phyloP scores from a whole-genome alignment of 2,329 filamentous ascomycete genomes.

The Aspergillus aculeatus region DNA sequence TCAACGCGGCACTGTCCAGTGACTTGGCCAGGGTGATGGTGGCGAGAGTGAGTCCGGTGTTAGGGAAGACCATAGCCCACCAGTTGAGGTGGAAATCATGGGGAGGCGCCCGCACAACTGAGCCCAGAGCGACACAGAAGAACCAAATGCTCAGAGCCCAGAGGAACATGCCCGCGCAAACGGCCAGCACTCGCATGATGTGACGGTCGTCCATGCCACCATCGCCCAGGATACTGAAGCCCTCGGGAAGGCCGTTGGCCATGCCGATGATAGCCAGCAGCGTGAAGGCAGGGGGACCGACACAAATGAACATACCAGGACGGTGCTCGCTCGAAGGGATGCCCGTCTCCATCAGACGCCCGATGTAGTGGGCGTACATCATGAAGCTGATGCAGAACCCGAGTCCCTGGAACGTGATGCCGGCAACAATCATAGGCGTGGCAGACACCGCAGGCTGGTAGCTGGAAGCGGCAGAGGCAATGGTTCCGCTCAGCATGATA shows the following conservation, averaged over 20 bases:
- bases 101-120: constrained; percentile 44
- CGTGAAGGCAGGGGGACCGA: constrained; percentile 71
- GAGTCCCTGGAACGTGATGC: constrained; percentile 67
- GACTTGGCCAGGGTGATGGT: constrained; percentile 57
- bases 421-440: constrained; percentile 64
- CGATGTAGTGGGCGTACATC: constrained; percentile 73
- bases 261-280: constrained; percentile 68
- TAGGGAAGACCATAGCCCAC: constrained; percentile 68
- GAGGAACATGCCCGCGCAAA: constrained; percentile 56
- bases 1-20: constrained; percentile 52
- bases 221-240: constrained; percentile 51
- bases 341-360: constrained; percentile 65
- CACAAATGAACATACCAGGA: constrained; percentile 71
- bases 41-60: constrained; percentile 62
- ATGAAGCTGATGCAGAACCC: constrained; percentile 66
- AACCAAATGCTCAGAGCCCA: constrained; percentile 64
- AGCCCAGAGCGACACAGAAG: constrained; percentile 52
- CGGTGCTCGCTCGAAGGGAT: constrained; percentile 64
- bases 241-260: constrained; percentile 53
- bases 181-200: constrained; percentile 47
- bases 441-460: constrained; percentile 58
- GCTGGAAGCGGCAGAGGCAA: constrained; percentile 64
- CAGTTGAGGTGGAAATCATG: constrained; percentile 55
- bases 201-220: constrained; percentile 29
- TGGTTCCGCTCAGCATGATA: constrained; percentile 70